phyloP scores from a whole-genome alignment of 108 stramenopile genomes.

The Cyclotella atomus region DNA sequence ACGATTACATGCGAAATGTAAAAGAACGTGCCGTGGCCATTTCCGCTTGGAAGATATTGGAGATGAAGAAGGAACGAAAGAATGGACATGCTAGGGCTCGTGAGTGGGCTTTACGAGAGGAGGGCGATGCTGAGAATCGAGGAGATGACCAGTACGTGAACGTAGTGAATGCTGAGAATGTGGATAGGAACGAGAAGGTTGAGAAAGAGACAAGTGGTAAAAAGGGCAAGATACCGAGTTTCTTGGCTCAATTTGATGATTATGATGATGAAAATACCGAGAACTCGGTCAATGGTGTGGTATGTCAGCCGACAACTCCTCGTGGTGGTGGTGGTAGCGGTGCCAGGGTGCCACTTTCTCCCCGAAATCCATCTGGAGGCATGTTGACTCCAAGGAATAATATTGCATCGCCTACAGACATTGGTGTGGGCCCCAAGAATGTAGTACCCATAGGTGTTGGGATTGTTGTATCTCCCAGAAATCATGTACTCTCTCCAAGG shows the following conservation, averaged over 20 bases:
- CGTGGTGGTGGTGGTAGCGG: not conserved
- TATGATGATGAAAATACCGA: not conserved
- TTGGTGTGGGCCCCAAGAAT: no score
- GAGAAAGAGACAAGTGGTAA: not conserved
- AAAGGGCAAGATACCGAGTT: not conserved
- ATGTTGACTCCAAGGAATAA: not conserved
- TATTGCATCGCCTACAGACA: no score
- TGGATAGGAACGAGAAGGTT: not conserved
- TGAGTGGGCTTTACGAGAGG: constrained; percentile 10
- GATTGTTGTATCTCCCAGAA: not conserved
- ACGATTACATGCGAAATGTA: constrained; percentile 28
- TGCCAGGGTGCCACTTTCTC: constrained; percentile 4
- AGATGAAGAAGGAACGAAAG: constrained; percentile 6
- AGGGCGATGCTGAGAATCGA: not conserved
- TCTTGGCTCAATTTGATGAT: constrained; percentile 4
- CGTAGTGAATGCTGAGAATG: not conserved
- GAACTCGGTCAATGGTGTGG: constrained; percentile 3
- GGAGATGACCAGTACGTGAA: not conserved
- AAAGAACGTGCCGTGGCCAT: constrained; percentile 30
- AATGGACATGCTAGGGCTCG: constrained; percentile 26
- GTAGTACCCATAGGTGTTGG: not conserved
- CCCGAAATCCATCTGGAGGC: not conserved
- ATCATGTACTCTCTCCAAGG: not conserved
- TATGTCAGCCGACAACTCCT: not conserved
- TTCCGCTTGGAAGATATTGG: constrained; percentile 23